These are phyloP conservation scores for Sonneratia caseolaris DNA, from an alignment of 345 rosid species.

Conservation along the genomic window DNA sequence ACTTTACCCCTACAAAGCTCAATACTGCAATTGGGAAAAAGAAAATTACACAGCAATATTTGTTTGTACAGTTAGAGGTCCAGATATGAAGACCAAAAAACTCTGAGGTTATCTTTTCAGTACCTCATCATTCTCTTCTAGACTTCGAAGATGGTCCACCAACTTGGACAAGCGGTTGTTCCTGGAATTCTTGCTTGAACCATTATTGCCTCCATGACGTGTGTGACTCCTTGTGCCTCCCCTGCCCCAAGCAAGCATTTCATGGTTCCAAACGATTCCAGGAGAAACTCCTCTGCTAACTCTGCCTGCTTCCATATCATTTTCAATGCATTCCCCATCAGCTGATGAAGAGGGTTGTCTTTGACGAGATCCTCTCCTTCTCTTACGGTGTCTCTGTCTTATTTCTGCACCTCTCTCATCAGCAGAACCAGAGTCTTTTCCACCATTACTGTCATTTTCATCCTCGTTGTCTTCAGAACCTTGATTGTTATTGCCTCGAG, in stretches of 20 bases:
- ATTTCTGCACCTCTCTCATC: conserved; percentile 51
- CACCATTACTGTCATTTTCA: conserved; percentile 50
- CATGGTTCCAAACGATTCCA: conserved; percentile 63
- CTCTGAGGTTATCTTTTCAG: not conserved
- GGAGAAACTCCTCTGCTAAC: conserved; percentile 63
- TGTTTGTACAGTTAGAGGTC: conserved; percentile 5
- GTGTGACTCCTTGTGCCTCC: conserved; percentile 84
- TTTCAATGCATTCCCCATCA: conserved; percentile 37
- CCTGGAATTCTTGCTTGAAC: conserved; percentile 43
- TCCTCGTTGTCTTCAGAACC: conserved; percentile 70
- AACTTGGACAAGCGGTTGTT: conserved; percentile 58
- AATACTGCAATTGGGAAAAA: not conserved
- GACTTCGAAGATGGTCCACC: conserved; percentile 57
- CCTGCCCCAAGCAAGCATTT: conserved; percentile 85
- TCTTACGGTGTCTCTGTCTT: conserved; percentile 45
- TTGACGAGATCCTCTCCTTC: conserved; percentile 30
- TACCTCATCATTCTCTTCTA: conserved; percentile 68
- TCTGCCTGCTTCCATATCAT: conserved; percentile 44
- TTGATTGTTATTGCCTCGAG: conserved; percentile 39
- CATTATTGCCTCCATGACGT: conserved; percentile 56
- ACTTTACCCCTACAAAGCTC: not conserved
- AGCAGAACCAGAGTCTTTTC: conserved; percentile 65
- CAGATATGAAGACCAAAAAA: not conserved
- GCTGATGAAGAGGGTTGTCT: conserved; percentile 55
- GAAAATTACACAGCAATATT: conserved; percentile 2